Conservation (phyloP, 768 basidiomycete genomes). For the Leccinum arenicola region DNA sequence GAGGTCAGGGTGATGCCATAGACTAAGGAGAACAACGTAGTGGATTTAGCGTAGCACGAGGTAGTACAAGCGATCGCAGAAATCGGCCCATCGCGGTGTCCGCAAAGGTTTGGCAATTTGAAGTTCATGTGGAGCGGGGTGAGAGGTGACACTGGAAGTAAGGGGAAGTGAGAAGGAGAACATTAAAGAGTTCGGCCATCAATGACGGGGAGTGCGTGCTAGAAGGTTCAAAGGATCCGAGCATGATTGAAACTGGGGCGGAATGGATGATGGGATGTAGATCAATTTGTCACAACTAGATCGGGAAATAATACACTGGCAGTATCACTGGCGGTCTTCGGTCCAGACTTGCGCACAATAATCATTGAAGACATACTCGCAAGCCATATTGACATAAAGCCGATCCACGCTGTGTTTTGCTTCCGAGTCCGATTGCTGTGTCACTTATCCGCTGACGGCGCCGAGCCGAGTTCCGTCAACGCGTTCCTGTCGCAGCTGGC, state of each 20-base stretch:
- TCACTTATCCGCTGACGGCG: constrained; percentile 14
- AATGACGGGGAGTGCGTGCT: constrained; percentile 10
- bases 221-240: constrained; percentile 15
- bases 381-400: constrained; percentile 29
- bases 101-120: constrained; percentile 5
- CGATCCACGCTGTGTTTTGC: not conserved
- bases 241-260: not conserved
- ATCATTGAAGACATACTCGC: constrained; percentile 5
- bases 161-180: constrained; percentile 2
- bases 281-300: constrained; percentile 14
- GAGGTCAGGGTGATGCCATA: constrained; percentile 38
- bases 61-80: constrained; percentile 25
- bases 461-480: constrained; percentile 3
- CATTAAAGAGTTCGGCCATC: constrained; percentile 14
- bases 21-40: constrained; percentile 24
- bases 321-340: too few relatives aligned
- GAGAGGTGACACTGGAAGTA: not conserved
- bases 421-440: constrained; percentile 1
- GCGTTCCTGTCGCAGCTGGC: constrained; percentile 26
- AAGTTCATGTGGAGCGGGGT: constrained; percentile 16
- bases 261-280: constrained; percentile 9
- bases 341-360: not conserved
- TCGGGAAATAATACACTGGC: constrained; percentile 6
- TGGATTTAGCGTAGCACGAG: constrained; percentile 36
- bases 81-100: constrained; percentile 13